Evolutionary conservation across 257 asterid species (phyloP).

Genomic region (Fraxinus anomala): DNA sequence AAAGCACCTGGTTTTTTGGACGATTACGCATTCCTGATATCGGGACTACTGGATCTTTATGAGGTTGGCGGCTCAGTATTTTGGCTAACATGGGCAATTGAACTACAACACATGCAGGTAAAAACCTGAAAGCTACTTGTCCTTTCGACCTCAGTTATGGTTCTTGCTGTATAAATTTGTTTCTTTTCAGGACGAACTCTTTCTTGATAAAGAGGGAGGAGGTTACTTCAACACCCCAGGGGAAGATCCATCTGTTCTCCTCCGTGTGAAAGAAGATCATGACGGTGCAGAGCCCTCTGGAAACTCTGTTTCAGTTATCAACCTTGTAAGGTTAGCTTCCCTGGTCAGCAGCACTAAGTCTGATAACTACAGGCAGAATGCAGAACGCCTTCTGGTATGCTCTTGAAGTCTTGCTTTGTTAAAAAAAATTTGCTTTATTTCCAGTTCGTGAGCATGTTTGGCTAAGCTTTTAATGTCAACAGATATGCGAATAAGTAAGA

Average conservation of each 20-base stretch:
- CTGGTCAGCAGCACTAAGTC: slow-evolving; percentile 51
- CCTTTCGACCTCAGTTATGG: background rate
- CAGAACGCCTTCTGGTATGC: slow-evolving; percentile 68
- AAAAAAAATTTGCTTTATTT: background rate
- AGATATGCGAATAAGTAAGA: no score
- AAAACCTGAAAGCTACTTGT: slow-evolving; percentile 1
- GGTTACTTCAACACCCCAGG: slow-evolving; percentile 88
- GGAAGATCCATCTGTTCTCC: slow-evolving; percentile 87
- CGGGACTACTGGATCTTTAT: slow-evolving; percentile 76
- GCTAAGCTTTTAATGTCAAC: no score
- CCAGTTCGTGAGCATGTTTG: no score
- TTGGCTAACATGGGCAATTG: slow-evolving; percentile 91
- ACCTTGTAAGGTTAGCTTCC: slow-evolving; percentile 76
- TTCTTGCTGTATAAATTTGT: slow-evolving; percentile 1
- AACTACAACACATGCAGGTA: slow-evolving; percentile 79
- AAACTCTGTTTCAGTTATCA: slow-evolving; percentile 78
- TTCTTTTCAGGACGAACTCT: slow-evolving; percentile 66
- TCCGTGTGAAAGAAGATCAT: slow-evolving; percentile 80
- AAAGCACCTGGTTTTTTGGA: slow-evolving; percentile 93
- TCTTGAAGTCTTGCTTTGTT: background rate
- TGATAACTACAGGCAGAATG: slow-evolving; percentile 53
- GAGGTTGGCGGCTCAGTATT: slow-evolving; percentile 73
- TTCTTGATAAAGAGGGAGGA: slow-evolving; percentile 87
- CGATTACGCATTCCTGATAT: slow-evolving; percentile 80
- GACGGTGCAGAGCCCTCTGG: slow-evolving; percentile 99